Evolutionary conservation across 1,284 basidiomycete genomes (phyloP), one percentile per base, ranked within the genome.

Genomic region (Pholiota adiposa): DNA sequence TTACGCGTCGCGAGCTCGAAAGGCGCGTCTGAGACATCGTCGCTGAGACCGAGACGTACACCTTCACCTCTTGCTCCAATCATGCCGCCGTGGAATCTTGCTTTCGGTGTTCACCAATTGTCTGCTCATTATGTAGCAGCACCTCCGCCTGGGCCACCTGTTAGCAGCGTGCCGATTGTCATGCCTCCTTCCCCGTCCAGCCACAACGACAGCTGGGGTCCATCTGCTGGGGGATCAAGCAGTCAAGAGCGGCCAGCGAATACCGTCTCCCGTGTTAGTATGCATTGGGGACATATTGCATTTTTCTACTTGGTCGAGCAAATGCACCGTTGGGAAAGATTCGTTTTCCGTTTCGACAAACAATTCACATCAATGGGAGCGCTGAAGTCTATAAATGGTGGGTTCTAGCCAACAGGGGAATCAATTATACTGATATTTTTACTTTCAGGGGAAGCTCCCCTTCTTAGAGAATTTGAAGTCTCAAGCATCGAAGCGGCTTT

Each of bases 321-420:
- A 68, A 92, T 92, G 83, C 84, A 85, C 62, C 83, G 90, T 29
- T 92, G 90, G 90, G 81, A 89, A 67, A 79, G 90, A 21, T 92
- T 92, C 66, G 81, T 92, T 8, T 92, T 92, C 68, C 77, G 86
- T 50, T 92, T 90, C 65, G 88, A 91, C 66, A 86, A 84, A 69
- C 85, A 87, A 33, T 91, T 92, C 72, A 74, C 83, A 27, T 89
- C 88, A 12, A 82, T 90, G 72, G 75, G 77, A 49, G 89, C 90
- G 4, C 80, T 92, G 65, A 86, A 86, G 69, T 83, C 83, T 23
- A 85, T 92, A 63, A 80, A 78, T 59, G 88, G 89, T 89, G 61
- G 57, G 85, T 77, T 52, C 54, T 44, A 59, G 33, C 48, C 46
- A 52, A 23, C 50, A 54, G 40, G 33, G 48, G 43, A 19, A 27